Evolutionary conservation across 352 stramenopile species (phyloP), one percentile per base, ranked within the genome.

Genomic region (Pseudoperonospora humuli): DNA sequence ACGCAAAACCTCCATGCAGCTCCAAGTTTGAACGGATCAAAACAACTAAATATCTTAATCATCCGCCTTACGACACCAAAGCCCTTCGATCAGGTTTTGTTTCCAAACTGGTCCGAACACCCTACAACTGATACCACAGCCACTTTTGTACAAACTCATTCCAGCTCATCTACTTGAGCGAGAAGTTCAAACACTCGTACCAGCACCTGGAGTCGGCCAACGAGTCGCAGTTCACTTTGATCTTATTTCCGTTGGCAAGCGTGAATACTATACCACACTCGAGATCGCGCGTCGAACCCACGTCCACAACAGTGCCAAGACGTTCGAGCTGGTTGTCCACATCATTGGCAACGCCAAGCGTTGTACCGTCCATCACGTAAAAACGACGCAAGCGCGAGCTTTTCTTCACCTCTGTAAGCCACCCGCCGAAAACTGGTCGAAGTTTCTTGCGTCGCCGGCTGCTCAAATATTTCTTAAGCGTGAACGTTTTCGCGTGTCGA

Each of bases 151-250:
- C 59, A 68, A 52, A 64, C 34, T 47, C 35, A 51, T 20, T 45
- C 11, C 6, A 29, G 23, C 29, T 41, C 25, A 33, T 14, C 31
- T 62, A 54, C 57, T 63, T 63, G 34, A 69, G 38, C 27, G 58
- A 69, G 28, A 57, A 68, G 28, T 68, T 79, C 26, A 90, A 50
- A 46, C 77, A 84, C 38, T 90, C 75, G 35, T 84, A 88, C 78
- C 78, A 90, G 20, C 58, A 66, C 45, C 70, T 83, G 24, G 64
- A 70, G 41, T 78, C 76, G 20, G 79, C 68, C 17, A 86, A 41
- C 42, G 78, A 90, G 39, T 90, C 78, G 18, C 64, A 82, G 24
- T 73, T 75, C 24, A 85, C 61, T 44, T 86, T 86, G 9, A 93
- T 43, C 44, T 64, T 68, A 18, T 50, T 61, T 36, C 75, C 72